These are phyloP conservation scores for Pseudopithomyces maydicus DNA, from an alignment of 2,329 filamentous ascomycete species.

Conservation along the genomic window DNA sequence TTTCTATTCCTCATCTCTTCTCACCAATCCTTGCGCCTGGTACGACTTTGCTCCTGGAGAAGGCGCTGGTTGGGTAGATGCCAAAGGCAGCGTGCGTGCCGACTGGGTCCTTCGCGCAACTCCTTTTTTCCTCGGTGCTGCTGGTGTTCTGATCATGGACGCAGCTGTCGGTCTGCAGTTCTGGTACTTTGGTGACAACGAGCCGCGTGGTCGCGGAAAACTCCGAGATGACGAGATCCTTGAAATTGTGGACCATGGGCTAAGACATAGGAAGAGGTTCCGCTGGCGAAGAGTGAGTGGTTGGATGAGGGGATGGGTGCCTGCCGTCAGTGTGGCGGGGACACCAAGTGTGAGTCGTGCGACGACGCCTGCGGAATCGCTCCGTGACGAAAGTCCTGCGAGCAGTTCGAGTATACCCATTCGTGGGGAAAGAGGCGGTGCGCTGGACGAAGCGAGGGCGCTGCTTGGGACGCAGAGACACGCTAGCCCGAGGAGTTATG, in stretches of 20 bases:
- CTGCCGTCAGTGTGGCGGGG: conserved; percentile 51
- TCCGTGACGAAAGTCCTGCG: conserved; percentile 21
- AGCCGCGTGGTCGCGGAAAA: conserved; percentile 20
- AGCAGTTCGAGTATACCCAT: conserved; percentile 30
- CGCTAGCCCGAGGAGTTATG: conserved; percentile 43
- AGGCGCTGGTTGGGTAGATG: conserved; percentile 64
- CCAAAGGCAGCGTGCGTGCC: conserved; percentile 57
- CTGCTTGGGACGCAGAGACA: conserved; percentile 37
- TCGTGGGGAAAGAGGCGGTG: conserved; percentile 22
- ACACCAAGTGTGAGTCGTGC: conserved; percentile 38
- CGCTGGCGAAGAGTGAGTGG: conserved; percentile 64
- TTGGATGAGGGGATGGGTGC: conserved; percentile 71
- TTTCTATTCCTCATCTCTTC: conserved; percentile 67
- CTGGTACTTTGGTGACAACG: conserved; percentile 59
- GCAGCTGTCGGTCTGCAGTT: conserved; percentile 68
- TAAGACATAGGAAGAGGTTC: conserved; percentile 44
- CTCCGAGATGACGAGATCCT: conserved; percentile 52
- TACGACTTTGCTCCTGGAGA: conserved; percentile 57
- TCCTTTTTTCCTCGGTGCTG: conserved; percentile 70
- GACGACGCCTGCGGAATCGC: conserved; percentile 31
- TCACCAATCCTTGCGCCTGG: conserved; percentile 70
- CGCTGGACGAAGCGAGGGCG: conserved; percentile 44
- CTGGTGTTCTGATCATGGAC: conserved; percentile 67
- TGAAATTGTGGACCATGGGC: conserved; percentile 46
- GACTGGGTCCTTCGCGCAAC: conserved; percentile 64